Conservation (phyloP, 495 filamentous ascomycete species). For the Aspergillus olivimuriae region DNA sequence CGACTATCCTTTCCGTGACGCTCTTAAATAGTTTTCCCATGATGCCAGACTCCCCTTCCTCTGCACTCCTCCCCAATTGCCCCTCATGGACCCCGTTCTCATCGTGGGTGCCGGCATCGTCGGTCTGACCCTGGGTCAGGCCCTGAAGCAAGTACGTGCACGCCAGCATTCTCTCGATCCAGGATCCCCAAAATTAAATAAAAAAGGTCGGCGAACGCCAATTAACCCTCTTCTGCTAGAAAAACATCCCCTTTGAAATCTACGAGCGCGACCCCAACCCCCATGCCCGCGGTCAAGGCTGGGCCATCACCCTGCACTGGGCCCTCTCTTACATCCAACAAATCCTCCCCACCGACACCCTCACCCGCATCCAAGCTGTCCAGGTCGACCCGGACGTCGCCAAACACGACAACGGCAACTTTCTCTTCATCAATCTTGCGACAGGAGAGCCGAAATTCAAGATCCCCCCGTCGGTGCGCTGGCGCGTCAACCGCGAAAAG, state of each 20-base stretch:
- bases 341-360: conserved; percentile 41
- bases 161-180: not conserved
- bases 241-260: conserved; percentile 39
- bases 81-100: conserved; percentile 30
- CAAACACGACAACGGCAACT: conserved; percentile 22
- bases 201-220: no score
- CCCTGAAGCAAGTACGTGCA: conserved; percentile 27
- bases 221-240: no score
- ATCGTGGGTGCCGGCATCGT: conserved; percentile 54
- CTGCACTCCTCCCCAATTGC: not conserved
- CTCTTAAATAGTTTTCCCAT: no score
- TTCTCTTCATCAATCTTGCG: conserved; percentile 24
- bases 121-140: conserved; percentile 51
- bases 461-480: conserved; percentile 21
- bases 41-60: not conserved
- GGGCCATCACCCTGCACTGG: conserved; percentile 57
- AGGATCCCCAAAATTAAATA: not conserved
- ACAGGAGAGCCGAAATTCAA: conserved; percentile 21
- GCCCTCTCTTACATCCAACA: conserved; percentile 42
- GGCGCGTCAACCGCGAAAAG: conserved; percentile 24
- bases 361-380: conserved; percentile 37
- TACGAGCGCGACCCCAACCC: conserved; percentile 47
- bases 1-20: no score
- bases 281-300: conserved; percentile 41
- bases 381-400: conserved; percentile 41